A percentile compares a stretch with the other conserved stretches of the same genome.
Conservation (phyloP, 495 filamentous ascomycete genomes). For the Tetracladium marchalianum region DNA sequence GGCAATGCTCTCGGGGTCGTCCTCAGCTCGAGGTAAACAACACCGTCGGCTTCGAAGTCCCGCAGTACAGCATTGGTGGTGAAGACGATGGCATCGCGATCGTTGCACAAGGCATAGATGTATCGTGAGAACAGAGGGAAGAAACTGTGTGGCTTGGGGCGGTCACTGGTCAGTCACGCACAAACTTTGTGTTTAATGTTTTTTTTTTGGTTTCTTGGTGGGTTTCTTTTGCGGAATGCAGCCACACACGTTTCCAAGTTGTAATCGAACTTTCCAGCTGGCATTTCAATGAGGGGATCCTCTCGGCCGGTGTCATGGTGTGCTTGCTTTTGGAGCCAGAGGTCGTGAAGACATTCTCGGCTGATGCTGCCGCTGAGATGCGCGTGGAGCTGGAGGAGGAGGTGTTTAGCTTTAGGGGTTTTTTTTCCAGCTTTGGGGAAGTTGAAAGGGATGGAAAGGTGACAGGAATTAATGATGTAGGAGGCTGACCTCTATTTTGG, state of each 20-base stretch:
- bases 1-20: slow-evolving; percentile 64
- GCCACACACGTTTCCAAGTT: slow-evolving; percentile 53
- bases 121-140: slow-evolving; percentile 71
- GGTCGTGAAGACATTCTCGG: slow-evolving; percentile 61
- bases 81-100: slow-evolving; percentile 42
- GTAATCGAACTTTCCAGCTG: slow-evolving; percentile 56
- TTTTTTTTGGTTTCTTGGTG: no score
- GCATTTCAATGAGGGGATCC: slow-evolving; percentile 62
- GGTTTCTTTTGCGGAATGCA: not conserved
- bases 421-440: not conserved
- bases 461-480: not conserved
- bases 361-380: slow-evolving; percentile 78
- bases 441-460: not conserved
- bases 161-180: not conserved
- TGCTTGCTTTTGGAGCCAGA: slow-evolving; percentile 54
- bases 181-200: not conserved
- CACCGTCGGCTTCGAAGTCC: slow-evolving; percentile 61
- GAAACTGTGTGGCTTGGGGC: slow-evolving; percentile 37
- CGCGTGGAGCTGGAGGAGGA: slow-evolving; percentile 56
- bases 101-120: slow-evolving; percentile 64
- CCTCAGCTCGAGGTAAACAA: slow-evolving; percentile 72
- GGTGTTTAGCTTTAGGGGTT: not conserved
- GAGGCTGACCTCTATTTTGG: slow-evolving; percentile 13
- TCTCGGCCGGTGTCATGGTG: slow-evolving; percentile 40
- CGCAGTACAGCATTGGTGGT: slow-evolving; percentile 60